Conservation (phyloP, 108 stramenopile genomes). For the Mediolabrus comicus region DNA sequence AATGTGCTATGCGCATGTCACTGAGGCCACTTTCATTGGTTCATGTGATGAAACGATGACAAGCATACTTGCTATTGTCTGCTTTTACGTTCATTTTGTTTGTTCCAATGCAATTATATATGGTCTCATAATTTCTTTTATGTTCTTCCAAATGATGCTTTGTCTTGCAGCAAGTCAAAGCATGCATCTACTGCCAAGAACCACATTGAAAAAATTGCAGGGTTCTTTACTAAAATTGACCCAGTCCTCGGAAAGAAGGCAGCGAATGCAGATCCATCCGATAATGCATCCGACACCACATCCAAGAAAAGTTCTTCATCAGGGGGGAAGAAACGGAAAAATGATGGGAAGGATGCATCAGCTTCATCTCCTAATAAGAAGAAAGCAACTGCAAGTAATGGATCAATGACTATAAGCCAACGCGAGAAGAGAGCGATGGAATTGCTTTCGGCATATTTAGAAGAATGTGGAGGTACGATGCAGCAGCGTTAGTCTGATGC, state of each 20-base stretch:
- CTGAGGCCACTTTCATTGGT: neutral
- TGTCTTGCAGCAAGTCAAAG: constrained; percentile 59
- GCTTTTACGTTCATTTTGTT: neutral
- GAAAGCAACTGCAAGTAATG: constrained; percentile 27
- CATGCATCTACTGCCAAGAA: constrained; percentile 56
- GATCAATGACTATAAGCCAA: constrained; percentile 48
- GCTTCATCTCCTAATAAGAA: constrained; percentile 36
- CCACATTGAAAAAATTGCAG: constrained; percentile 59
- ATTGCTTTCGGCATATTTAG: constrained; percentile 54
- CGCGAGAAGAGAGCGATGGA: constrained; percentile 78
- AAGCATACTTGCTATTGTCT: neutral
- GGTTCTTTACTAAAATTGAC: constrained; percentile 67
- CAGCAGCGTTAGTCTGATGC: neutral
- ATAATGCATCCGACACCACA: constrained; percentile 18
- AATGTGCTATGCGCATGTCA: neutral
- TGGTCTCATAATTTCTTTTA: neutral
- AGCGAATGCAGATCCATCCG: constrained; percentile 41
- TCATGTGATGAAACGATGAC: neutral
- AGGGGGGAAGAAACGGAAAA: constrained; percentile 43
- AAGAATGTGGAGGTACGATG: constrained; percentile 63
- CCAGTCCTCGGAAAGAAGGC: constrained; percentile 60
- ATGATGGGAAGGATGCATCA: constrained; percentile 12
- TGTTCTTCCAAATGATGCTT: neutral
- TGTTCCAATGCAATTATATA: neutral
- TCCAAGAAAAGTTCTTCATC: constrained; percentile 24